Percentiles rank a stretch among this genome's conserved stretches.
These are phyloP conservation scores for Neurospora sp. DNA, from an alignment of 495 filamentous ascomycete genomes.

Conservation along the genomic window DNA sequence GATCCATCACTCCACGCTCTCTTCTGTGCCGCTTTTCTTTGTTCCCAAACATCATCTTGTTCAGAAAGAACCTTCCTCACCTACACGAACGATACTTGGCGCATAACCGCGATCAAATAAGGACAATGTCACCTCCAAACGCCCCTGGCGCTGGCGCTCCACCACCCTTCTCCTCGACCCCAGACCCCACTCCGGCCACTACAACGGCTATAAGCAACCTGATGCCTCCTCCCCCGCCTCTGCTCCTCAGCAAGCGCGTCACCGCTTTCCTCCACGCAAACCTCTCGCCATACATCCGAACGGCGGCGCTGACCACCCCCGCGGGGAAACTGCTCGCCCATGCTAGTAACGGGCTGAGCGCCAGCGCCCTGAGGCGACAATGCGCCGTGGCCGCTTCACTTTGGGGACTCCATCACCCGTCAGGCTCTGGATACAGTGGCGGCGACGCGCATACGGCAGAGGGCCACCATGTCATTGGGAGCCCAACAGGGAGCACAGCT, in stretches of 20 bases:
- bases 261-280: constrained; percentile 39
- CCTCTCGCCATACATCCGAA: constrained; percentile 31
- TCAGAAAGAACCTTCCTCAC: not conserved
- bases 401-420: constrained; percentile 27
- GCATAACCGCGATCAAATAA: not conserved
- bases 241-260: constrained; percentile 39
- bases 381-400: constrained; percentile 39
- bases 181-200: not conserved
- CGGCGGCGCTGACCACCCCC: constrained; percentile 33
- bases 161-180: not conserved
- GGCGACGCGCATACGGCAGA: not conserved
- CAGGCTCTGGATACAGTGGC: not conserved
- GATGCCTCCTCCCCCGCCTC: constrained; percentile 26
- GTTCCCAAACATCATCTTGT: not conserved
- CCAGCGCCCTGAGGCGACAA: constrained; percentile 33
- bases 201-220: constrained; percentile 7
- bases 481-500: not conserved
- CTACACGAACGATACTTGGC: not conserved
- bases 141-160: not conserved
- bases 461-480: not conserved
- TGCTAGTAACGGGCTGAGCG: constrained; percentile 27
- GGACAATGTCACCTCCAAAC: not conserved
- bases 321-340: constrained; percentile 41
- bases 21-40: not conserved
- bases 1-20: not conserved